Evolutionary conservation across 129 eudicot species (phyloP).

Genomic region (Dittrichia graveolens): DNA sequence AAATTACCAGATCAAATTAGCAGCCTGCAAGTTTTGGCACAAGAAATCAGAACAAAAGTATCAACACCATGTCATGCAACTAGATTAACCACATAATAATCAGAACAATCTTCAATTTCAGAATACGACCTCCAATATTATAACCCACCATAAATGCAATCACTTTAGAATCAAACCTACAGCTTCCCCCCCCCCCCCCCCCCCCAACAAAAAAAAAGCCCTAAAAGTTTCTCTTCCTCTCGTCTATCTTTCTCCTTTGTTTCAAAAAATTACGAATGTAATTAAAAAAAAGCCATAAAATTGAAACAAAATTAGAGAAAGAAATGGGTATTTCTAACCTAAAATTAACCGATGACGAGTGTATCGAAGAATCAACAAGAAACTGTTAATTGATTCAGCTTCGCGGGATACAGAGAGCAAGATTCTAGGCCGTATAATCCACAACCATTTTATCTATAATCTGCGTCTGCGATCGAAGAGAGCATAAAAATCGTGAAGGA

Average conservation of each 20-base stretch:
- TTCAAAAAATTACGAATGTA: slow-evolving; percentile 4
- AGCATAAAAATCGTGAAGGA: neutral
- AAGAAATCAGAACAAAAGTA: slow-evolving; percentile 19
- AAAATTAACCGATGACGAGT: slow-evolving; percentile 23
- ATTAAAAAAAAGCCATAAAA: neutral
- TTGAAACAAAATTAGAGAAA: slow-evolving; percentile 4
- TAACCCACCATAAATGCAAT: slow-evolving; percentile 1
- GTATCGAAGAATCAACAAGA: slow-evolving; percentile 17
- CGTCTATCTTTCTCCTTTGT: slow-evolving; percentile 11
- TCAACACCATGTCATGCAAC: slow-evolving; percentile 16
- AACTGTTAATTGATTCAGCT: neutral
- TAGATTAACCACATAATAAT: neutral
- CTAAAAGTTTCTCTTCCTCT: neutral
- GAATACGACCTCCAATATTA: neutral
- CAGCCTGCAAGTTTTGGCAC: slow-evolving; percentile 6
- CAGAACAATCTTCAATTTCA: slow-evolving; percentile 5
- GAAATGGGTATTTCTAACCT: slow-evolving; percentile 19
- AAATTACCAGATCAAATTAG: slow-evolving; percentile 25
- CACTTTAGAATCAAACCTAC: neutral
- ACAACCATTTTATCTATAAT: slow-evolving; percentile 13
- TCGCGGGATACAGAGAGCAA: slow-evolving; percentile 9
- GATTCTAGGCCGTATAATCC: slow-evolving; percentile 26
- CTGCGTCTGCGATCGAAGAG: slow-evolving; percentile 24
- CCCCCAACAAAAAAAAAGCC: slow-evolving; percentile 24
- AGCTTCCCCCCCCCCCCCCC: neutral